phyloP scores from a whole-genome alignment of 495 filamentous ascomycete genomes.

The Penicillium malachiteum region DNA sequence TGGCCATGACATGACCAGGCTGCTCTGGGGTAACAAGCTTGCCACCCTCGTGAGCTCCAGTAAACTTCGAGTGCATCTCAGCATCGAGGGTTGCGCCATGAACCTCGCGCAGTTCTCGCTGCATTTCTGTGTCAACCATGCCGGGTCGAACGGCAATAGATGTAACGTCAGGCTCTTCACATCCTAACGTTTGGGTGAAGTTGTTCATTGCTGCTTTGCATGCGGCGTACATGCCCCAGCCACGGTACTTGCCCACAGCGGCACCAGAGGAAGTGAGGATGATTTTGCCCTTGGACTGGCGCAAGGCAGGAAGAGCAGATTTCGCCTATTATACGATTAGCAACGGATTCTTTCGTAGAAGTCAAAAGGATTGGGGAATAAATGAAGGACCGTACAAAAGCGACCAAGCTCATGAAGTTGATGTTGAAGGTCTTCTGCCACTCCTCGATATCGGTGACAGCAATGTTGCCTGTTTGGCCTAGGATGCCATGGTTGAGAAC shows the following conservation, averaged over 20 bases:
- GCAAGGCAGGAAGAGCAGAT: conserved; percentile 70
- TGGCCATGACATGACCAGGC: conserved; percentile 83
- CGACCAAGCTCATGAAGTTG: conserved; percentile 79
- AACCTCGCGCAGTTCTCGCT: conserved; percentile 72
- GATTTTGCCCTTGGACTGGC: conserved; percentile 65
- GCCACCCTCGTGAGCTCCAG: conserved; percentile 61
- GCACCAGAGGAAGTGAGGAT: conserved; percentile 79
- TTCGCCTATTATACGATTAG: conserved; percentile 53
- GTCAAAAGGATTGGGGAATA: neutral
- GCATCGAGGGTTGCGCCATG: conserved; percentile 64
- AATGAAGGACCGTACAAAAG: conserved; percentile 58
- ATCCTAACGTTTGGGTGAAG: conserved; percentile 66
- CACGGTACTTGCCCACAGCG: conserved; percentile 61
- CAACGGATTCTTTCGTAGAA: neutral
- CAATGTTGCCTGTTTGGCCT: conserved; percentile 72
- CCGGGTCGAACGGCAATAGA: conserved; percentile 75
- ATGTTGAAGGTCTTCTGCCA: conserved; percentile 78
- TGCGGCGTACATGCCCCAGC: conserved; percentile 80
- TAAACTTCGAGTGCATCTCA: conserved; percentile 68
- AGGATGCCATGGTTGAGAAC: conserved; percentile 87
- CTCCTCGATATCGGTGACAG: conserved; percentile 59
- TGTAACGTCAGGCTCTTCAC: conserved; percentile 77
- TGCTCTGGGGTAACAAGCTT: conserved; percentile 77
- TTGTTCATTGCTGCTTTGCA: conserved; percentile 90
- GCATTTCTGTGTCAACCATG: conserved; percentile 92